phyloP scores from a whole-genome alignment of 352 stramenopile genomes.

The Globisporangium orthogonon region DNA sequence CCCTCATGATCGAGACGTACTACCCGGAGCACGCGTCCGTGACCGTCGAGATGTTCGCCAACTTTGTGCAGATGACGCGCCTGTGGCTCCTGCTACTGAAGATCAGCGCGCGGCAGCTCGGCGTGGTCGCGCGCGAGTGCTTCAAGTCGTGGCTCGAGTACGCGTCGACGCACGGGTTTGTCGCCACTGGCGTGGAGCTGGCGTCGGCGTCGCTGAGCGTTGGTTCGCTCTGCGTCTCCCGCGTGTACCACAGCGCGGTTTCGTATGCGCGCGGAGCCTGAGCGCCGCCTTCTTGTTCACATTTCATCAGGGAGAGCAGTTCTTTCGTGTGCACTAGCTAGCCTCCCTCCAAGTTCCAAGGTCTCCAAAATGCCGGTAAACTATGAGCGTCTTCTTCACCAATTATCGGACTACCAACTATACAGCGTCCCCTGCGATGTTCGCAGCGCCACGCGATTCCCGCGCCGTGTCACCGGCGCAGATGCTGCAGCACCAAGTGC shows the following conservation, averaged over 20 bases:
- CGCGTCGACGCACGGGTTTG: slow-evolving; percentile 49
- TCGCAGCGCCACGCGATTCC: neutral
- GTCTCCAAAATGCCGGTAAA: neutral
- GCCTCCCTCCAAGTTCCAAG: too few species aligned
- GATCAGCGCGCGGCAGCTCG: slow-evolving; percentile 64
- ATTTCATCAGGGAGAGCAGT: neutral
- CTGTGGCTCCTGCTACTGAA: slow-evolving; percentile 74
- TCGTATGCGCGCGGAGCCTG: slow-evolving; percentile 20
- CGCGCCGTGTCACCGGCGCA: too few species aligned
- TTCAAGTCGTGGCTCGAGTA: slow-evolving; percentile 74
- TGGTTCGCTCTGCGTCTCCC: slow-evolving; percentile 52
- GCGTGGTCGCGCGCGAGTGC: slow-evolving; percentile 53
- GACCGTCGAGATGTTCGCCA: slow-evolving; percentile 56
- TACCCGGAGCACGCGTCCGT: slow-evolving; percentile 69
- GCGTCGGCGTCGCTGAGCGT: slow-evolving; percentile 60
- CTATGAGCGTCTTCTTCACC: neutral
- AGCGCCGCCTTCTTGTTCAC: neutral
- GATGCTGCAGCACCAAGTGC: too few species aligned
- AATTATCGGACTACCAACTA: too few species aligned
- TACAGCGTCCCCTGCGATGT: neutral
- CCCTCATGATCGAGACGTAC: slow-evolving; percentile 74
- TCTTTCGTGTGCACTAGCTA: neutral
- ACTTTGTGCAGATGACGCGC: slow-evolving; percentile 82
- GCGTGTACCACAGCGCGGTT: slow-evolving; percentile 45
- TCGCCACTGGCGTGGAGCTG: slow-evolving; percentile 62